Base-by-base conservation (phyloP, 1,284 basidiomycete genomes). In the Naganishia cerealis region DNA sequence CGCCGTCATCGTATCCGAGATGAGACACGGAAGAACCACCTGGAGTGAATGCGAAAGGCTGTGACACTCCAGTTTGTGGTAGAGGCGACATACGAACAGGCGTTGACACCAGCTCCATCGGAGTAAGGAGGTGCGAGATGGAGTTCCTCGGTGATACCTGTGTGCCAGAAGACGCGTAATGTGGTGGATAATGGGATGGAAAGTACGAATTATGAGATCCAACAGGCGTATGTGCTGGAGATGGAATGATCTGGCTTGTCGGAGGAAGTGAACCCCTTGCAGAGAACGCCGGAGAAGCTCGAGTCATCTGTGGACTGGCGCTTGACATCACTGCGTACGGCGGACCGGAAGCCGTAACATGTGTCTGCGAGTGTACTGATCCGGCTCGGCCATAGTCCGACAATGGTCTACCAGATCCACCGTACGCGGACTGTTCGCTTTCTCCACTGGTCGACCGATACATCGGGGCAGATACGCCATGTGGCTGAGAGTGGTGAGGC, bases 41-140 rank as follows among this genome's bases (percentile, higher is more conserved):
- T 13, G 36, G 55, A 21, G 61, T 63, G 39, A 54, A 63, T 33
- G 61, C 61, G 18, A 63, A 63, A 16, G 61, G 18, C 24, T 50
- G 57, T 61, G 42, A 16, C n/a, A 29, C 18, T n/a, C 43, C 39
- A n/a, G 59, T 36, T 53, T 21, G 33, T 52, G 57, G 46, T 29
- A 26, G 24, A n/a, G 36, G 56, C 9, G 46, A 33, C 24, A 26
- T 26, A 5, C 26, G 46, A 50, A 6, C 8, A 39, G 29, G 16
- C 21, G 38, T 42, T n/a, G 38, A 18, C 50, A 16, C 24, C 36
- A 38, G 33, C 21, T 57, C 55, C 29, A 40, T n/a, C 38, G 61
- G 61, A 10, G 61, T 63, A 13, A 63, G 33, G 4, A 63, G 61
- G 42, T 63, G 48, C 13, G 50, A 54, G 38, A 63, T 40, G 6